A percentile compares a stretch with the other conserved stretches of the same genome.
phyloP scores from a whole-genome alignment of 228 moss, liverwort and hornwort species.

The Sphagnum fallax region DNA sequence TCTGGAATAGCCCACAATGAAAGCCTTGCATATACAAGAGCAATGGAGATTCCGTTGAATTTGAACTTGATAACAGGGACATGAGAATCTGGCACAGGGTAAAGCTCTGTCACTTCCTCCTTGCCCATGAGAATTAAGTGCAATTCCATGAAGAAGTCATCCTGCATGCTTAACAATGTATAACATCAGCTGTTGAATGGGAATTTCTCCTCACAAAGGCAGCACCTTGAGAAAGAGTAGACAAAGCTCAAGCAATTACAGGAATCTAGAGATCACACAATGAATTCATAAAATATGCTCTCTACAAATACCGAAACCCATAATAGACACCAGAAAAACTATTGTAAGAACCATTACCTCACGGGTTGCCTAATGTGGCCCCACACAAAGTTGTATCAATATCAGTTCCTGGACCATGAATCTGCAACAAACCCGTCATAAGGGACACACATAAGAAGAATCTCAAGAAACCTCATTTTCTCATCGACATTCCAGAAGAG shows the following conservation, averaged over 20 bases:
- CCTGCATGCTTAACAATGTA: slow-evolving; percentile 11
- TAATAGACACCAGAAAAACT: no score
- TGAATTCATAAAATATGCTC: no score
- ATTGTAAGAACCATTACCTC: slow-evolving; percentile 23
- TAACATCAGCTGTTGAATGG: no score
- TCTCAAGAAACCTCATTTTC: no score
- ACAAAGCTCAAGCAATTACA: no score
- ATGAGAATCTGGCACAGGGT: slow-evolving; percentile 94
- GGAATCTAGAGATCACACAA: no score
- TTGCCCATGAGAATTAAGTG: slow-evolving; percentile 42
- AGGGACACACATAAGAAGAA: no score
- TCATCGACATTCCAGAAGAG: no score
- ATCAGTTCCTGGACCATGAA: slow-evolving; percentile 87
- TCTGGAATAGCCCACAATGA: slow-evolving; percentile 85
- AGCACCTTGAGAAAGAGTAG: no score
- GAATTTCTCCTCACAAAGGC: no score
- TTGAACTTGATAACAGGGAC: slow-evolving; percentile 97
- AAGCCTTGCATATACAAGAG: slow-evolving; percentile 81
- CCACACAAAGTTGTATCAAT: slow-evolving; percentile 96
- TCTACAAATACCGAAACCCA: no score
- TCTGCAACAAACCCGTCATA: slow-evolving; percentile 6
- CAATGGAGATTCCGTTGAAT: slow-evolving; percentile 84
- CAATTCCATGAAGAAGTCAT: slow-evolving; percentile 77
- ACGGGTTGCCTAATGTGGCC: slow-evolving; percentile 74
- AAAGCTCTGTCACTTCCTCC: slow-evolving; percentile 87